Conservation (phyloP, 192 early-diverging fungal genomes). For the Phycomyces blakesleeanus region DNA sequence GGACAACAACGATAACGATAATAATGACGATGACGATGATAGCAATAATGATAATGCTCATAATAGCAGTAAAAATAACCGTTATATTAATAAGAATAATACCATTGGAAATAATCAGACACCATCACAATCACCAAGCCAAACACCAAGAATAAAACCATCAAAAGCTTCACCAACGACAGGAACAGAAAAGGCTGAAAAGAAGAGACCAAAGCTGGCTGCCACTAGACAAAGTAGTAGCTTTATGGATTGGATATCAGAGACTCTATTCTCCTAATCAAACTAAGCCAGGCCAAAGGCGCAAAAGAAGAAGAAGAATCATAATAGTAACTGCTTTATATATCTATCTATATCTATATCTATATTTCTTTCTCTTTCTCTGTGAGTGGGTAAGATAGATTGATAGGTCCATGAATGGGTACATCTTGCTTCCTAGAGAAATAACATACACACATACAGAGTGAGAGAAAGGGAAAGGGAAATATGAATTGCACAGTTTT, state of each 20-base stretch:
- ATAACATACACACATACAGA: background rate
- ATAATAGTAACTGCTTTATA: too few relatives aligned
- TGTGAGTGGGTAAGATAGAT: background rate
- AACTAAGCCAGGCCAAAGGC: background rate
- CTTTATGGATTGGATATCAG: background rate
- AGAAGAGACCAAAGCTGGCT: background rate
- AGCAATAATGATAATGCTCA: too few relatives aligned
- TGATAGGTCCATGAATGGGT: background rate
- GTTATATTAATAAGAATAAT: too few relatives aligned
- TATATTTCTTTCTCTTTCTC: too few relatives aligned
- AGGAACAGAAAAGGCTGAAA: background rate
- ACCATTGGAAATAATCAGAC: too few relatives aligned
- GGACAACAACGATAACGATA: too few relatives aligned
- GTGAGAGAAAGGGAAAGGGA: background rate
- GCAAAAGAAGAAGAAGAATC: background rate
- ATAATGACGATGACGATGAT: too few relatives aligned
- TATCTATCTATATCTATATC: background rate
- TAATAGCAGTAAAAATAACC: too few relatives aligned
- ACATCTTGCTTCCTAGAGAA: background rate
- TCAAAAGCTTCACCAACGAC: too few relatives aligned
- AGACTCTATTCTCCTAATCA: background rate
- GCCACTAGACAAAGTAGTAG: background rate
- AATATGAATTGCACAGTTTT: too few relatives aligned
- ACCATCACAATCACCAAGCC: too few relatives aligned
- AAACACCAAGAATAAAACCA: too few relatives aligned